Percentiles rank a stretch among this genome's conserved stretches.
Evolutionary conservation across 768 basidiomycete genomes (phyloP).

Genomic region (Suillus subalutaceus): DNA sequence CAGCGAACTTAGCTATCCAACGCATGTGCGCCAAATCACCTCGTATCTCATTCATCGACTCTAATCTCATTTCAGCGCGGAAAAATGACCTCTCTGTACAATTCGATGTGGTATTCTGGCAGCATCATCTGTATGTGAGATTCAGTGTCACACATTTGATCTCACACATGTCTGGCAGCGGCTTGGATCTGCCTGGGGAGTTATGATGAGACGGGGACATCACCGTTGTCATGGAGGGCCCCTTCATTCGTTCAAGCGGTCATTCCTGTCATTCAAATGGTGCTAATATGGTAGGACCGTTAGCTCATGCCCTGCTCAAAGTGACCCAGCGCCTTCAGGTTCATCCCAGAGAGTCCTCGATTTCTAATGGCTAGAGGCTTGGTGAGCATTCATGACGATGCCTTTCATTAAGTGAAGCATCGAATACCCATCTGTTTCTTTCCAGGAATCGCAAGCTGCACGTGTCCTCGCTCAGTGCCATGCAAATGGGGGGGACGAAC

Average conservation of each 20-base stretch:
- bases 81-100: constrained; percentile 66
- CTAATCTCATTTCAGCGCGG: constrained; percentile 39
- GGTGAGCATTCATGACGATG: constrained; percentile 36
- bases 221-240: constrained; percentile 64
- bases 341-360: constrained; percentile 70
- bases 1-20: constrained; percentile 71
- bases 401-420: background rate
- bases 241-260: constrained; percentile 66
- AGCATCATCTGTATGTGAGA: constrained; percentile 51
- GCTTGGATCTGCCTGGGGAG: constrained; percentile 52
- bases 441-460: constrained; percentile 59
- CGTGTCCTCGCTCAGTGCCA: constrained; percentile 70
- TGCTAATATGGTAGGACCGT: constrained; percentile 49
- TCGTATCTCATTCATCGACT: background rate
- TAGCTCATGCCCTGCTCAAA: background rate
- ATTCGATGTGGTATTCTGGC: constrained; percentile 76
- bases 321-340: constrained; percentile 37
- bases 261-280: constrained; percentile 57
- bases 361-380: constrained; percentile 65
- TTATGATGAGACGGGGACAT: constrained; percentile 37
- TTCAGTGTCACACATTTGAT: background rate
- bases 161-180: constrained; percentile 26
- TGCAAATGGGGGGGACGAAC: constrained; percentile 59
- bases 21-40: constrained; percentile 48
- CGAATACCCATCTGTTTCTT: constrained; percentile 1